These are phyloP conservation scores for Fusarium mangiferae DNA, from an alignment of 2,329 filamentous ascomycete genomes.

Conservation along the genomic window DNA sequence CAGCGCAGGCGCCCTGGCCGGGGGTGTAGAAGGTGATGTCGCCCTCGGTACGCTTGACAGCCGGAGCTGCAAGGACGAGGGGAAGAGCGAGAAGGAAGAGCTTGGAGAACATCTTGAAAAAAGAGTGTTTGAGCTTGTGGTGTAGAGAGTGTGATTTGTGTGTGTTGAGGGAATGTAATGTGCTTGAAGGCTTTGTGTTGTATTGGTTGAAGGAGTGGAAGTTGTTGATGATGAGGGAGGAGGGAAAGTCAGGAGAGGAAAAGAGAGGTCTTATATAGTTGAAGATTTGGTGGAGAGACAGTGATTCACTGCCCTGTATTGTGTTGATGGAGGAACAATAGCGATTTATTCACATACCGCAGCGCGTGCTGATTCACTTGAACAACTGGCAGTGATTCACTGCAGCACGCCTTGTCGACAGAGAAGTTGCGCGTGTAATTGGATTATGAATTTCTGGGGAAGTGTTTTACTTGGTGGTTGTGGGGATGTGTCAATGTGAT, in stretches of 20 bases:
- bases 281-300: background rate
- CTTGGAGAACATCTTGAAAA: conserved; percentile 38
- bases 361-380: background rate
- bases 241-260: conserved; percentile 3
- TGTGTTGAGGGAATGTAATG: background rate
- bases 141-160: background rate
- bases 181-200: conserved; percentile 16
- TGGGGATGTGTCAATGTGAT: conserved; percentile 18
- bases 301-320: conserved; percentile 23
- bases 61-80: conserved; percentile 28
- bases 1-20: conserved; percentile 75
- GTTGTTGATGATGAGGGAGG: conserved; percentile 8
- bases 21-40: conserved; percentile 68
- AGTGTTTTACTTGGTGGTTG: conserved; percentile 22
- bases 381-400: conserved; percentile 10
- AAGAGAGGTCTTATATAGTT: conserved; percentile 23
- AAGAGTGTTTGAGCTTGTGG: background rate
- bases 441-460: conserved; percentile 1
- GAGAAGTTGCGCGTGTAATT: background rate
- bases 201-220: background rate
- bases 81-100: conserved; percentile 37
- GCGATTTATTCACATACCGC: background rate
- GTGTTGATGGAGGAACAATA: background rate
- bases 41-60: conserved; percentile 15
- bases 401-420: background rate